Base-by-base conservation (phyloP, 2,329 filamentous ascomycete genomes). In the Talaromyces sp. region DNA sequence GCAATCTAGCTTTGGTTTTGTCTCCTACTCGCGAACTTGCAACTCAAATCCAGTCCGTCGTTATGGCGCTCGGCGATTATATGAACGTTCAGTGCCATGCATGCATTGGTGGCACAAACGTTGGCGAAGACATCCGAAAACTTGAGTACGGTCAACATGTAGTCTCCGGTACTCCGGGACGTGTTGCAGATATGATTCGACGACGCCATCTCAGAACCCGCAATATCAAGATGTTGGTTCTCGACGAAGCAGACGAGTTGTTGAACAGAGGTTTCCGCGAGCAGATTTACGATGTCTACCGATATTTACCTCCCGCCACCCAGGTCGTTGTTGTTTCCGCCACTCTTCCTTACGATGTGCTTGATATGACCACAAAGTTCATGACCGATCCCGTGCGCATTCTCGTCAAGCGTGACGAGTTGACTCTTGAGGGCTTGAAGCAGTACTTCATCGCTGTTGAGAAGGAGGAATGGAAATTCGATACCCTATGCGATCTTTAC, bases 81-180 rank as follows among this genome's bases (percentile, higher is more conserved):
- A 98, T 99, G 95, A 97, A 97, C 76, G 92, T 99, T 3, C 93
- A 99, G 81, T 99, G 95, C 82, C 95, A 99, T 75, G 94, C 95
- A 67, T 99, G 95, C 80, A 98, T 99, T 74, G 95, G 95, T 71
- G 95, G 95, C 67, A 99, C 95, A 71, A 98, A 97, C 75, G 93
- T 99, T 43, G 93, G 95, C 72, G 95, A 98, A 77, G 95, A 99
- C 76, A 99, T 99, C 72, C 90, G 92, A 78, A 96, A 96, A 82
- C 91, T 99, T 68, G 93, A 98, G 78, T 95, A 98, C 74, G 95
- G 95, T 69, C 95, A 97, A 79, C 95, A 99, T 76, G 94, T 99
- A 68, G 95, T 99, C 40, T 97, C 93, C 13, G 95, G 95, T 67
- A 99, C 95, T 0, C 95, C 95, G n/a, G 95, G 95, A 62, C 91